These are phyloP conservation scores for Paecilomyces sp. DNA, from an alignment of 2,329 filamentous ascomycete genomes.

Conservation along the genomic window DNA sequence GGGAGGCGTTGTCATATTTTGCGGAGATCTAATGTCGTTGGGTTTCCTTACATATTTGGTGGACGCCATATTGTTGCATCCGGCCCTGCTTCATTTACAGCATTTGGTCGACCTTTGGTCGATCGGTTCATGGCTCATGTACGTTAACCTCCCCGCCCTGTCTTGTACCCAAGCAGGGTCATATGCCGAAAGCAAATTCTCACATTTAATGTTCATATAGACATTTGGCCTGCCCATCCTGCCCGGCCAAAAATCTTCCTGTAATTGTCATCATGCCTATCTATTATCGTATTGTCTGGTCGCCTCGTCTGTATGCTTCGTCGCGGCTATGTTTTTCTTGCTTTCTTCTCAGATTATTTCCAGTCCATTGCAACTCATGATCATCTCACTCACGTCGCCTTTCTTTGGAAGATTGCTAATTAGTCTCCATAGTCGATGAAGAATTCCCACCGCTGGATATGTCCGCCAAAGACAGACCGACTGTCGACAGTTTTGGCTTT, in stretches of 20 bases:
- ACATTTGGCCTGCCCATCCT: conserved; percentile 23
- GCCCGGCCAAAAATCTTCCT: conserved; percentile 18
- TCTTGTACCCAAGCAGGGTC: conserved; percentile 32
- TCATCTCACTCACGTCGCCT: not conserved
- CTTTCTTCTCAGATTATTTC: conserved; percentile 8
- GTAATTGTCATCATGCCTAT: conserved; percentile 25
- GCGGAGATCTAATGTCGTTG: conserved; percentile 28
- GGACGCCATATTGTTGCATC: conserved; percentile 28
- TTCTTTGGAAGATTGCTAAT: conserved; percentile 18
- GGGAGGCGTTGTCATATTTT: conserved; percentile 27
- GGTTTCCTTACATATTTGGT: conserved; percentile 16
- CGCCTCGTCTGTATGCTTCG: conserved; percentile 11
- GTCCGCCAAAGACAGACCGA: conserved; percentile 26
- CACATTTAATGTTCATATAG: conserved; percentile 38
- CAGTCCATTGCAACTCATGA: conserved; percentile 3
- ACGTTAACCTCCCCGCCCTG: conserved; percentile 45
- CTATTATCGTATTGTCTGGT: conserved; percentile 20
- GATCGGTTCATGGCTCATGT: conserved; percentile 37
- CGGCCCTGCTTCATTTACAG: conserved; percentile 29
- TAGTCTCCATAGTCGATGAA: conserved; percentile 31
- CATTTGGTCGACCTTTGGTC: conserved; percentile 25
- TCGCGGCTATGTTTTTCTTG: conserved; percentile 11
- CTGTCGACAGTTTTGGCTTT: conserved; percentile 29
- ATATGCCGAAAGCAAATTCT: conserved; percentile 40
- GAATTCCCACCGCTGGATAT: conserved; percentile 41